These are phyloP conservation scores for Brassica rapa DNA, from an alignment of 345 rosid genomes.

Conservation along the genomic window DNA sequence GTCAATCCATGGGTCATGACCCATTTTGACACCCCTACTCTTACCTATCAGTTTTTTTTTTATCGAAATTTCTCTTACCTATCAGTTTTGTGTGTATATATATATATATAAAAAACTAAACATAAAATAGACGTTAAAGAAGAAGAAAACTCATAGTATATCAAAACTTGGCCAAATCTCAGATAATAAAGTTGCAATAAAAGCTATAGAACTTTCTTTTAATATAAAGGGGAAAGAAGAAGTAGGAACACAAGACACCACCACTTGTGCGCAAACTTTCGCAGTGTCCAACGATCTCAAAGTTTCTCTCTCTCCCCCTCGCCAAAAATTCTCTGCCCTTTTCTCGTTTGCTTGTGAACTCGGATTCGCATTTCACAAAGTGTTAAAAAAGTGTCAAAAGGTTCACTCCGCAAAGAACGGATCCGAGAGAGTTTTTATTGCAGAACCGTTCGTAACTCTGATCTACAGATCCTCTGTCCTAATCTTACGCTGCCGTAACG, in stretches of 20 bases:
- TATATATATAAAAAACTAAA: no score
- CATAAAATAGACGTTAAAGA: no score
- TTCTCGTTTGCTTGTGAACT: conserved; percentile 23
- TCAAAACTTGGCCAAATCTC: no score
- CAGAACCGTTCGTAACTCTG: conserved; percentile 9
- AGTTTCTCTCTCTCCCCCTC: conserved; percentile 4
- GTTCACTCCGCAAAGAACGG: conserved; percentile 12
- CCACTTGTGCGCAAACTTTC: conserved; percentile 4
- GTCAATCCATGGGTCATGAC: no score
- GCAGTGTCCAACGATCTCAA: conserved; percentile 36
- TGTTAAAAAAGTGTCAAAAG: not conserved
- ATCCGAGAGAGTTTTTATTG: not conserved
- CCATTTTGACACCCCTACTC: no score
- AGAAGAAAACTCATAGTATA: no score
- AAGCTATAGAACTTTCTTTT: not conserved
- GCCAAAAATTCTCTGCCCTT: not conserved
- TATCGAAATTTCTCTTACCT: no score
- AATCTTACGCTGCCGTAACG: not conserved
- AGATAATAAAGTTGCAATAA: not conserved
- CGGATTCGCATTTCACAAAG: conserved; percentile 28
- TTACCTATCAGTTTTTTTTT: no score
- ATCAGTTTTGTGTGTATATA: no score
- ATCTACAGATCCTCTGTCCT: conserved; percentile 39
- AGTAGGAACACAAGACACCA: conserved; percentile 3
- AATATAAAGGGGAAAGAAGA: not conserved